Conservation (phyloP, 2,329 filamentous ascomycete species). For the Orbilia ellipsospora region DNA sequence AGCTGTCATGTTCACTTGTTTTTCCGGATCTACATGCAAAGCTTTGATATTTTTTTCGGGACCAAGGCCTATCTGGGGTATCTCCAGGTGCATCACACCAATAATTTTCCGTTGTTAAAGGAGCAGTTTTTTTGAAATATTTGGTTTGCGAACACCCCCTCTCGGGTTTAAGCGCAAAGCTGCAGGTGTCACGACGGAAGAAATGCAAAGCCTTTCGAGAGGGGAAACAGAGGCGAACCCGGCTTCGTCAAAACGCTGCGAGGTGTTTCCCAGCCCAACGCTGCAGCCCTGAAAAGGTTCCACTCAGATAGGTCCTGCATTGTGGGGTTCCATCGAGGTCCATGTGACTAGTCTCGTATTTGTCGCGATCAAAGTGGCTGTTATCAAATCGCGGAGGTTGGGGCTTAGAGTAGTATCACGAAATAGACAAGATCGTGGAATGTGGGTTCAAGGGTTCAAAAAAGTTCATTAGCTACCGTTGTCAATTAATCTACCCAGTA, state of each 20-base stretch:
- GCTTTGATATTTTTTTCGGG: conserved; percentile 20
- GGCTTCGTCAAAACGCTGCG: conserved; percentile 3
- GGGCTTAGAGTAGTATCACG: conserved; percentile 2
- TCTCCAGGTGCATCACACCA: conserved; percentile 13
- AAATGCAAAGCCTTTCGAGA: not conserved
- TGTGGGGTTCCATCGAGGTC: conserved; percentile 16
- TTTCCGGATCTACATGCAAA: conserved; percentile 37
- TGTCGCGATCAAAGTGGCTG: conserved; percentile 2
- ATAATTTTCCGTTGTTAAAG: not conserved
- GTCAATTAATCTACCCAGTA: too few species aligned
- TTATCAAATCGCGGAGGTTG: conserved; percentile 9
- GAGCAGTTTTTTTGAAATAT: not conserved
- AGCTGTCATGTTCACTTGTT: conserved; percentile 46
- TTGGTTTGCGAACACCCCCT: not conserved
- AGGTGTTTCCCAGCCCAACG: conserved; percentile 8
- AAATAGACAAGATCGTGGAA: not conserved
- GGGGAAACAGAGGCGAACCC: conserved; percentile 4
- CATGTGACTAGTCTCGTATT: conserved; percentile 45
- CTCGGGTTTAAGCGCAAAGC: conserved; percentile 1
- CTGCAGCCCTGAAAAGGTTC: conserved; percentile 10
- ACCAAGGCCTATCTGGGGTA: conserved; percentile 11
- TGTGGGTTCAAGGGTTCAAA: not conserved
- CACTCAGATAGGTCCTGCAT: conserved; percentile 16
- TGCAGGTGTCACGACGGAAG: conserved; percentile 6
- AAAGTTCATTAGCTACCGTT: too few species aligned